These are phyloP conservation scores for Aristolochia fimbriata DNA, from an alignment of 164 flowering plant species.

Conservation along the genomic window DNA sequence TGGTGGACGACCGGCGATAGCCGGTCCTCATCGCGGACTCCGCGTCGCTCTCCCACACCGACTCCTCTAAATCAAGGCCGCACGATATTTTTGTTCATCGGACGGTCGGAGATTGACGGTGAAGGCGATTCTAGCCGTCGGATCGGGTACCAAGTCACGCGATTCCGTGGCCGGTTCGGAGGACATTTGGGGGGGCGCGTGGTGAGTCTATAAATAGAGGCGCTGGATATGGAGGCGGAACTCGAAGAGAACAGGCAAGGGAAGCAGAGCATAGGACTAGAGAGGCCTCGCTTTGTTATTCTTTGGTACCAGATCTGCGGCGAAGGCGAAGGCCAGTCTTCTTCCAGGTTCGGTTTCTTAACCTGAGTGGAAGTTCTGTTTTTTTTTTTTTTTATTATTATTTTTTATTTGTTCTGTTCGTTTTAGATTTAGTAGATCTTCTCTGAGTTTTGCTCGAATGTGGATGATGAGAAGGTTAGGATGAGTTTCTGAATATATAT, in stretches of 20 bases:
- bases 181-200: no score
- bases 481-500: background rate
- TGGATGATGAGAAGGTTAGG: background rate
- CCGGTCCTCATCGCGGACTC: background rate
- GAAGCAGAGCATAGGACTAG: background rate
- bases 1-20: constrained; percentile 3
- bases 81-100: background rate
- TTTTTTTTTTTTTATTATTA: background rate
- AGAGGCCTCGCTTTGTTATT: background rate
- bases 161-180: no score
- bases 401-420: no score
- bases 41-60: constrained; percentile 10
- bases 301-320: background rate
- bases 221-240: background rate
- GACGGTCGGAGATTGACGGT: background rate
- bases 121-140: background rate
- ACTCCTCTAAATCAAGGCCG: constrained; percentile 6
- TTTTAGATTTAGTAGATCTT: background rate
- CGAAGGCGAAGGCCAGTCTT: background rate
- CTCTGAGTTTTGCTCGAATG: background rate
- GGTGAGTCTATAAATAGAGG: background rate
- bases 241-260: background rate
- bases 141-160: background rate
- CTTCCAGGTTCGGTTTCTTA: no score
- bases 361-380: no score